Evolutionary conservation across 2,329 filamentous ascomycete species (phyloP).

Genomic region (Penicillium corylophilum): DNA sequence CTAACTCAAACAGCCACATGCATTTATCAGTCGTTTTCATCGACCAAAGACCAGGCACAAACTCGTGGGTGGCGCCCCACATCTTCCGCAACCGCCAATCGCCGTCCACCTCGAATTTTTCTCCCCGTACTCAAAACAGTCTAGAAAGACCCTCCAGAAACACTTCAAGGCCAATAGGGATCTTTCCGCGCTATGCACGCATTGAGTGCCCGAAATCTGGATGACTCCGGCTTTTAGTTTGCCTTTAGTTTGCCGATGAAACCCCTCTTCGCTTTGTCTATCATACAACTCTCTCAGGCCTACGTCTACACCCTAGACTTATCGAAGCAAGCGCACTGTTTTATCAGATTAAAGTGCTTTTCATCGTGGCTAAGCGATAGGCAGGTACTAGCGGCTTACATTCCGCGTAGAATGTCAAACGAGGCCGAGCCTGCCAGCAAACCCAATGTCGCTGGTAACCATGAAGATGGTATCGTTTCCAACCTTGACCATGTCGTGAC

Average conservation of each 20-base stretch:
- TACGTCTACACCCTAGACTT: background rate
- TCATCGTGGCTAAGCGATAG: background rate
- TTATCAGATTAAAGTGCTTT: background rate
- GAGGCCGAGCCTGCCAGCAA: constrained; percentile 15
- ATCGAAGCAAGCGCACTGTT: background rate
- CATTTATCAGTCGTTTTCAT: background rate
- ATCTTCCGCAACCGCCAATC: constrained; percentile 9
- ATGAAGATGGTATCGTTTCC: constrained; percentile 7
- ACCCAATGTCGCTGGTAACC: constrained; percentile 11
- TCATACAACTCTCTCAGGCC: background rate
- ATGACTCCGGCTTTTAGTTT: constrained; percentile 20
- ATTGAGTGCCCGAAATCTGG: constrained; percentile 3
- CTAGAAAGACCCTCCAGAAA: constrained; percentile 9
- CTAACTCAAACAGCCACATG: no score
- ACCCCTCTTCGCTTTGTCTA: background rate
- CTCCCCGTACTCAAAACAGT: constrained; percentile 1
- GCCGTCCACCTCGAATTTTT: constrained; percentile 7
- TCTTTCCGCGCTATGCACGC: constrained; percentile 4
- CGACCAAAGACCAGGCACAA: background rate
- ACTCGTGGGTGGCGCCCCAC: constrained; percentile 8
- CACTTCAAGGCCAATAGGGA: constrained; percentile 16
- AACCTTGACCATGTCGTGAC: constrained; percentile 2
- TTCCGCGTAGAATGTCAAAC: constrained; percentile 25
- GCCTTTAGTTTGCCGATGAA: constrained; percentile 20
- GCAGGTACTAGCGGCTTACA: background rate